Conservation (phyloP, 331 rosid genomes). For the Acacia concinna region DNA sequence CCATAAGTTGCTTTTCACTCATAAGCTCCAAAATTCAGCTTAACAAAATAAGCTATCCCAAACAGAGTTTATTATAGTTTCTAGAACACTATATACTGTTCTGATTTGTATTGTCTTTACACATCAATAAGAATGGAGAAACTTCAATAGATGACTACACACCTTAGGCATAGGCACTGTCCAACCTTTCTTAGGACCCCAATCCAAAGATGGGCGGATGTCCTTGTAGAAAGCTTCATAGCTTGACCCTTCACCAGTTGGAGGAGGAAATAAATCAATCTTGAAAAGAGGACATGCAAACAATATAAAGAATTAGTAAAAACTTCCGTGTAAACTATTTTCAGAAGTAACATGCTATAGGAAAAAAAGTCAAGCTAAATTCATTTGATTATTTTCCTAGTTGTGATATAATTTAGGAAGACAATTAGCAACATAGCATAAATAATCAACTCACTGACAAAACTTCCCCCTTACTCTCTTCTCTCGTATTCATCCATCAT, state of each 20-base stretch:
- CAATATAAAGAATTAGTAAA: not conserved
- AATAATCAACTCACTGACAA: not conserved
- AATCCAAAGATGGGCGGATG: constrained; percentile 78
- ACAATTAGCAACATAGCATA: not conserved
- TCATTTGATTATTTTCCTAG: constrained; percentile 5
- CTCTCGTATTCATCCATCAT: not conserved
- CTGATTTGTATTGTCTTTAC: not conserved
- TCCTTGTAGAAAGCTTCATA: constrained; percentile 59
- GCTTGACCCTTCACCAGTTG: constrained; percentile 77
- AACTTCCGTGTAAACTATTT: not conserved
- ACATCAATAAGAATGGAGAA: not conserved
- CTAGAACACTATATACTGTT: not conserved
- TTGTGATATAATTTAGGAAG: not conserved
- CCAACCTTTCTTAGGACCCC: constrained; percentile 76
- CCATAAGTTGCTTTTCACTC: too few species aligned
- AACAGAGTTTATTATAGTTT: not conserved
- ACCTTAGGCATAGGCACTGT: constrained; percentile 61
- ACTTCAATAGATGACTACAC: constrained; percentile 13
- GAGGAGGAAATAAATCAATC: constrained; percentile 74
- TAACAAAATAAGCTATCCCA: too few species aligned
- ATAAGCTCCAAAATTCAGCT: too few species aligned
- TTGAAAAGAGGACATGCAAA: constrained; percentile 30
- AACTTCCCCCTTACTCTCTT: not conserved
- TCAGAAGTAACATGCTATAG: not conserved
- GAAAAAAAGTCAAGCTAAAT: not conserved